These are phyloP conservation scores for Pseudogymnoascus destructans DNA, from an alignment of 2,329 filamentous ascomycete species.

Conservation along the genomic window DNA sequence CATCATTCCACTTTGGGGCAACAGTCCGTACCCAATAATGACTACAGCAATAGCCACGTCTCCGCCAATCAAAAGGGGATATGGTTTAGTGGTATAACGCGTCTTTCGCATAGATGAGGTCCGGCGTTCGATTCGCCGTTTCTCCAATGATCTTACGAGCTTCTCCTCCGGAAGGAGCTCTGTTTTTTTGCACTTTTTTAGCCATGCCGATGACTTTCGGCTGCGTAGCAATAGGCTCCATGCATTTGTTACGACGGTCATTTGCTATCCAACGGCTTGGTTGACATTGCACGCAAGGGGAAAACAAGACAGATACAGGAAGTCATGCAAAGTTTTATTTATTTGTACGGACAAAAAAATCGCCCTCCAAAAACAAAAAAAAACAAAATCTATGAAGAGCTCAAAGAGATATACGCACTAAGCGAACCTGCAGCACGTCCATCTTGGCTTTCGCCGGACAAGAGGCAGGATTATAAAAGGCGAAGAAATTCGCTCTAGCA, in stretches of 20 bases:
- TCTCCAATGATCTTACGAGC: constrained; percentile 2
- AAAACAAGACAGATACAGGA: neutral
- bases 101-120: constrained; percentile 9
- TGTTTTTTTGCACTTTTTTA: neutral
- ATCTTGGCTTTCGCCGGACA: constrained; percentile 5
- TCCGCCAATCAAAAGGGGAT: constrained; percentile 9
- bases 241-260: neutral
- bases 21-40: neutral
- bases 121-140: constrained; percentile 8
- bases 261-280: neutral
- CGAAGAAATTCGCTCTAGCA: constrained; percentile 6
- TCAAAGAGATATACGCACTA: constrained; percentile 10
- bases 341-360: neutral
- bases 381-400: neutral
- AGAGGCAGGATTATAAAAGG: constrained; percentile 10
- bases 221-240: neutral
- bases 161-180: neutral
- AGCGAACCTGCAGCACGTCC: constrained; percentile 9
- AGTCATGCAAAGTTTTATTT: neutral
- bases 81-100: constrained; percentile 9
- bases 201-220: neutral
- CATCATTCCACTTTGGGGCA: neutral
- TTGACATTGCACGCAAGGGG: neutral
- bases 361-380: too few species aligned
- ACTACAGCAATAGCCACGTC: neutral